Percentiles rank a stretch among this genome's conserved stretches.
Conservation (phyloP, 179 eudicot species). For the Heliamphora pulchella region DNA sequence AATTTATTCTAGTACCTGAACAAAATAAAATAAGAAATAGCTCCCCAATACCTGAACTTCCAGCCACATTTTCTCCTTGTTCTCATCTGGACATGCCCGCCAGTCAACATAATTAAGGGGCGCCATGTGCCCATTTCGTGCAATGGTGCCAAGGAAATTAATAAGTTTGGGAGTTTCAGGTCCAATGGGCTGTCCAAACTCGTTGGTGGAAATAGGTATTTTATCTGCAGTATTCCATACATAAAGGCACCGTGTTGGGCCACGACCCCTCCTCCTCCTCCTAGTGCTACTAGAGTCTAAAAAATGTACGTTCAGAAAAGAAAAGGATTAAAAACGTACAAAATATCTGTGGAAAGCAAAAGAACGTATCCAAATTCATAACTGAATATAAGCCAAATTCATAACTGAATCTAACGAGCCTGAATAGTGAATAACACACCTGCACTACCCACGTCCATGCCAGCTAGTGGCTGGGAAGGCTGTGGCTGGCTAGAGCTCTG, state of each 20-base stretch:
- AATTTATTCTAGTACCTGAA: too few species aligned
- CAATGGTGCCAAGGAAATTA: constrained; percentile 33
- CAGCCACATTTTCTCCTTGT: constrained; percentile 43
- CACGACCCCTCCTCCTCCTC: constrained; percentile 18
- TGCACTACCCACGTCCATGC: background rate
- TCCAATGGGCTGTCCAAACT: constrained; percentile 34
- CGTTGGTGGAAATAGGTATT: constrained; percentile 23
- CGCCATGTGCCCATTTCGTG: constrained; percentile 36
- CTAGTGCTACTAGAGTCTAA: constrained; percentile 9
- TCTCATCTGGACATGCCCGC: constrained; percentile 28
- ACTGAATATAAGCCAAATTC: background rate
- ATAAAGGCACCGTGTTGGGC: constrained; percentile 28
- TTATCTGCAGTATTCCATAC: constrained; percentile 20
- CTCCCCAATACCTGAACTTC: constrained; percentile 30
- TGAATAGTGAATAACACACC: constrained; percentile 8
- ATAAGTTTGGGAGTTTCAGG: constrained; percentile 26
- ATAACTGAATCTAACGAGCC: background rate
- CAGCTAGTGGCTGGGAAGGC: constrained; percentile 12
- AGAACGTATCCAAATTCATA: background rate
- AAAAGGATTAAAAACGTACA: background rate
- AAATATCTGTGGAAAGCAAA: background rate
- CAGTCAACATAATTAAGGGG: constrained; percentile 36
- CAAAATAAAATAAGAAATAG: background rate
- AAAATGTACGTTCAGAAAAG: too few species aligned
- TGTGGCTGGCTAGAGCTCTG: constrained; percentile 17